A percentile compares a stretch with the other conserved stretches of the same genome.
These are phyloP conservation scores for Populus euphratica DNA, from an alignment of 345 rosid species.

Conservation along the genomic window DNA sequence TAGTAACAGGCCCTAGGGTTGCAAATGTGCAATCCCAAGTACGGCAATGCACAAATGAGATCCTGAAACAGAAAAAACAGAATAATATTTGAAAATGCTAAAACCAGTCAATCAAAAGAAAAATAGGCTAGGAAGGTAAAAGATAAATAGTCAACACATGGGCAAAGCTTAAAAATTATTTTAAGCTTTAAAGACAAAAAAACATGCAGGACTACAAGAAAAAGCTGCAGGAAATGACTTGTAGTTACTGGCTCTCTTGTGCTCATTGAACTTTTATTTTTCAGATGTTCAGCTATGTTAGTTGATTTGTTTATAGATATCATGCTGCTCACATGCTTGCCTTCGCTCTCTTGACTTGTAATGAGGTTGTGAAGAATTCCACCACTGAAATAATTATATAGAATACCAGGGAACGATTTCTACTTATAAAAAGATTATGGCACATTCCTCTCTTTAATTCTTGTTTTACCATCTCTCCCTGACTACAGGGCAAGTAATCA, in stretches of 20 bases:
- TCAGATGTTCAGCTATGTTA: not conserved
- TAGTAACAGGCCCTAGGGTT: not conserved
- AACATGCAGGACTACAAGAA: not conserved
- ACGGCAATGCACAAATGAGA: not conserved
- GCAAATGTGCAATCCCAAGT: not conserved
- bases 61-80: not conserved
- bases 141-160: not conserved
- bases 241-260: not conserved
- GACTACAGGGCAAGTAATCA: slow-evolving; percentile 78
- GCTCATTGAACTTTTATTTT: not conserved
- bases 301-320: not conserved
- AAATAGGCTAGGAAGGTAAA: not conserved
- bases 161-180: not conserved
- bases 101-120: not conserved
- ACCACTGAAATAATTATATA: not conserved
- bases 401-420: not conserved
- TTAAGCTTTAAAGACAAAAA: not conserved
- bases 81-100: not conserved
- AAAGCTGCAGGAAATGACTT: not conserved
- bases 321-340: not conserved
- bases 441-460: not conserved
- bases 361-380: not conserved
- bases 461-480: slow-evolving; percentile 7
- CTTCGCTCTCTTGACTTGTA: not conserved
- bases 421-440: not conserved